Conservation (phyloP, 805 yeast genomes). For the Wickerhamiella australiensis region DNA sequence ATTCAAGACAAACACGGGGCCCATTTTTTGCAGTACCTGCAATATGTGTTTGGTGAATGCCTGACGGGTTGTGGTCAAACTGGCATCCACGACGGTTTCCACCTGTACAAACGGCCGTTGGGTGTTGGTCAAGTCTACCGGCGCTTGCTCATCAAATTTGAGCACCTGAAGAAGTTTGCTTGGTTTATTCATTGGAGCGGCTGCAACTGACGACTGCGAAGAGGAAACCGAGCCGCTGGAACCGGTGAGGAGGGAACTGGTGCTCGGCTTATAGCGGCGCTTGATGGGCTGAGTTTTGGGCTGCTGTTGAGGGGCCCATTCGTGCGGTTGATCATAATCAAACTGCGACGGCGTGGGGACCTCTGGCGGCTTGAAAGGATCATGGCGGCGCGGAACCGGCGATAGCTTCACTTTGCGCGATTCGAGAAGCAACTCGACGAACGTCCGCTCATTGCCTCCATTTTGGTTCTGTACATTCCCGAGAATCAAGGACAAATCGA, state of each 20-base stretch:
- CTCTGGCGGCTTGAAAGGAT: constrained; percentile 1
- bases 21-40: neutral
- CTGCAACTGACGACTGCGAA: neutral
- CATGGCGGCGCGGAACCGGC: constrained; percentile 5
- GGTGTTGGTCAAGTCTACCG: neutral
- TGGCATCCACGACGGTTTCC: constrained; percentile 11
- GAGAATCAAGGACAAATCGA: neutral
- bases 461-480: neutral
- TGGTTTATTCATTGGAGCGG: neutral
- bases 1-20: neutral
- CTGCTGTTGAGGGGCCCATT: neutral
- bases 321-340: neutral
- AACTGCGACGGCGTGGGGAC: neutral
- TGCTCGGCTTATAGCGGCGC: neutral
- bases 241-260: neutral
- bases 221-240: neutral
- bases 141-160: constrained; percentile 1
- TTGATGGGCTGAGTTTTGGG: neutral
- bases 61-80: constrained; percentile 3
- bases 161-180: constrained; percentile 6
- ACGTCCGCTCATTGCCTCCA: neutral
- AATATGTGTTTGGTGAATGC: constrained; percentile 2
- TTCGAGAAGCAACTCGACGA: constrained; percentile 7
- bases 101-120: neutral
- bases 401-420: neutral